Evolutionary conservation across 352 stramenopile genomes (phyloP).

Genomic region (Nothophytophthora sp.): DNA sequence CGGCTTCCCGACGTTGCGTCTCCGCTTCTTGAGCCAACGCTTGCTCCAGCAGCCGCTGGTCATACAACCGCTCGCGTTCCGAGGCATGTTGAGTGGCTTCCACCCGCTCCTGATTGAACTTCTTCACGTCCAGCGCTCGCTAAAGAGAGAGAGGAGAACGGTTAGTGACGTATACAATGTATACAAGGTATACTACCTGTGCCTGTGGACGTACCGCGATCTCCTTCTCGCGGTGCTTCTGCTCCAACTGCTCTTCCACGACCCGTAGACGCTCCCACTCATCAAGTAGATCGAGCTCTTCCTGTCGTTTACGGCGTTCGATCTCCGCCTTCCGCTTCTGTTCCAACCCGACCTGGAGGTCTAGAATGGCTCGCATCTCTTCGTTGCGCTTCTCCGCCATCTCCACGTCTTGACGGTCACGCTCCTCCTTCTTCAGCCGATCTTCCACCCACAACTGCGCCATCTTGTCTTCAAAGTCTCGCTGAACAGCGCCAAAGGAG

Average conservation of each 20-base stretch:
- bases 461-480: conserved; percentile 52
- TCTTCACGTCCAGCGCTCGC: conserved; percentile 72
- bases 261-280: conserved; percentile 65
- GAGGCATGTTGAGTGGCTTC: conserved; percentile 40
- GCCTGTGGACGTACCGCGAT: conserved; percentile 29
- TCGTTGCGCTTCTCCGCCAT: conserved; percentile 49
- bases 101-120: conserved; percentile 70
- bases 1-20: conserved; percentile 53
- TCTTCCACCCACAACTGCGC: conserved; percentile 74
- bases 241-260: conserved; percentile 65
- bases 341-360: conserved; percentile 68
- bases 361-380: conserved; percentile 74
- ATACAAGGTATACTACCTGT: neutral
- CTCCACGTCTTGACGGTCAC: conserved; percentile 58
- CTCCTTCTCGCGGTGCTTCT: conserved; percentile 51
- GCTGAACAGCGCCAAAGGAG: conserved; percentile 12
- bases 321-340: conserved; percentile 44
- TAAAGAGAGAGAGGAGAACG: conserved; percentile 2
- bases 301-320: conserved; percentile 39
- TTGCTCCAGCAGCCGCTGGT: conserved; percentile 56
- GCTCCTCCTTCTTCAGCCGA: conserved; percentile 73
- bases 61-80: conserved; percentile 70
- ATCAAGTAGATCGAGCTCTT: conserved; percentile 53
- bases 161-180: no score
- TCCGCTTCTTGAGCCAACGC: conserved; percentile 65